Evolutionary conservation across 805 yeast genomes (phyloP).

Genomic region (Hemisphaericaspora nanyangensis): DNA sequence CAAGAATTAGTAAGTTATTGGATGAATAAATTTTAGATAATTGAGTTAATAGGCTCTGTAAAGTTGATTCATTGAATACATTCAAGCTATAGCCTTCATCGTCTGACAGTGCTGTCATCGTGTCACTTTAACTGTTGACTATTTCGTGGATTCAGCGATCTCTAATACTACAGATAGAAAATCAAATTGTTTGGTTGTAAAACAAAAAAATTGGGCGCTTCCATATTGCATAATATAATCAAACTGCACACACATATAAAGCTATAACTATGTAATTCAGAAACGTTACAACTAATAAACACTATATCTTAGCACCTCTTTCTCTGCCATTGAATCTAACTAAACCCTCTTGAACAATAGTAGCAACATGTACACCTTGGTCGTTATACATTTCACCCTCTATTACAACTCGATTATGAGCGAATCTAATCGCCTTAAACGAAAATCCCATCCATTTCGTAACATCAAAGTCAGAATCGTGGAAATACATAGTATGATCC

Average conservation of each 20-base stretch:
- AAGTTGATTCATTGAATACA: conserved; percentile 16
- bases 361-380: conserved; percentile 52
- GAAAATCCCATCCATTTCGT: conserved; percentile 52
- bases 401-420: conserved; percentile 51
- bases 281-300: too few relatives aligned
- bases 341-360: conserved; percentile 65
- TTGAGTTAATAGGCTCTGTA: conserved; percentile 16
- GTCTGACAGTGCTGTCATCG: background rate
- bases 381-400: conserved; percentile 53
- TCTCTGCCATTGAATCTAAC: conserved; percentile 23
- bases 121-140: too few relatives aligned
- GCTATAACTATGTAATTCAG: too few relatives aligned
- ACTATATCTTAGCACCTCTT: conserved; percentile 12
- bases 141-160: too few relatives aligned
- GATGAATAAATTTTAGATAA: conserved; percentile 21
- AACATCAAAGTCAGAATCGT: conserved; percentile 46
- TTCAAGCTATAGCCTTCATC: background rate
- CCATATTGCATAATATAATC: too few relatives aligned
- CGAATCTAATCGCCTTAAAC: conserved; percentile 46
- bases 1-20: conserved; percentile 38
- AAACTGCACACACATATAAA: too few relatives aligned
- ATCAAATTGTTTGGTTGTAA: too few relatives aligned
- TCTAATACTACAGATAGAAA: too few relatives aligned
- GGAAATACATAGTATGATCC: conserved; percentile 68
- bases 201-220: too few relatives aligned